Evolutionary conservation across 2,329 filamentous ascomycete genomes (phyloP), one percentile per base, ranked within the genome.

Genomic region (Aureobasidium uvarum): DNA sequence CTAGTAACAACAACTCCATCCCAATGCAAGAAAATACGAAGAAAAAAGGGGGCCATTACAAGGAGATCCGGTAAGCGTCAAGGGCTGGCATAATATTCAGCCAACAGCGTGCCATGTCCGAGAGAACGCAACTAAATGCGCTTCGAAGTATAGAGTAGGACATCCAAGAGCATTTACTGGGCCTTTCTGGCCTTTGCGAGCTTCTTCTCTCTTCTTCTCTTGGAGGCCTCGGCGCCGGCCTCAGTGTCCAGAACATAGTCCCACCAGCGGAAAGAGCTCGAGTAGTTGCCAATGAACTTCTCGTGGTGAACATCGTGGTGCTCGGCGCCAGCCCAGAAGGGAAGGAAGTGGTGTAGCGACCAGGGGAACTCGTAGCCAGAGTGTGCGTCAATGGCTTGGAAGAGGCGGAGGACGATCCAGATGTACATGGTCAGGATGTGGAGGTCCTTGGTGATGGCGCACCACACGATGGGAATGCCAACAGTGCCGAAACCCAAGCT

Each of bases 191-290:
- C 82, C 77, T 89, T 83, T 66, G 85, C 85, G 59, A 91, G 73
- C 85, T 90, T 93, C 78, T 82, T 86, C 78, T 95, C 92, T 67
- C 92, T 86, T 75, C 93, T 88, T 75, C 84, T 85, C 87, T 92
- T 93, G 72, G 89, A 85, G 46, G 94, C 91, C 78, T 96, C 94
- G 43, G 91, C 86, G 62, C 91, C 92, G 69, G 91, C 91, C 84
- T 99, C 94, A 68, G 95, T 99, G 79, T 97, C 93, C 71, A 98
- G 84, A 72, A 88, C 77, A 77, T 90, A 96, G 81, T 99, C 95
- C 95, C 95, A 99, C 95, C 95, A 99, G 78, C 94, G 86, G 87
- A 99, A 99, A 83, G 91, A 96, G 76, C 92, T 96, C 60, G 94
- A 84, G 77, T 98, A 99, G 83, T 99, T 99, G 72, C 95, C 95